Base-by-base conservation (phyloP, 2,329 filamentous ascomycete genomes). In the Gremmenia infestans region DNA sequence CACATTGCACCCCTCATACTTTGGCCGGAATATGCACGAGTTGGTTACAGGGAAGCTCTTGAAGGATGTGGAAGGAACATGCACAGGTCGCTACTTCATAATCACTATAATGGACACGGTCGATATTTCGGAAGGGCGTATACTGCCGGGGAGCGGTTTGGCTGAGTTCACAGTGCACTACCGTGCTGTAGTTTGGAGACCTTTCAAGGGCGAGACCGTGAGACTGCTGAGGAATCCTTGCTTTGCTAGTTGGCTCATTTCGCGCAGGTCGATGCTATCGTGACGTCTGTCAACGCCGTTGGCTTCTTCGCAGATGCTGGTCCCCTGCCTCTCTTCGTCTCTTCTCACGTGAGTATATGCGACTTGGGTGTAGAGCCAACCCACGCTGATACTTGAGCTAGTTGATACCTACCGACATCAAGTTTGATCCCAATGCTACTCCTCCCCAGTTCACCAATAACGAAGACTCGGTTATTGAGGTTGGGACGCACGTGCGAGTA, bases 141-240 rank as follows among this genome's bases (percentile, higher is more conserved):
- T 99, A 60, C 82, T 97, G 55, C 93, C 94, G 3, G 90, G 93
- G 8, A 96, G 88, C 60, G 94, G 92, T 9, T 81, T 95, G 64
- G 93, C 94, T 19, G 91, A 97, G 73, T 99, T 97, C 71, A 96
- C 89, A 0, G 91, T 99, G 48, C 86, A 89, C 67, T 99, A 97
- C 72, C 89, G 92, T 59, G 94, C 94, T 52, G 93, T 99, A 58
- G 91, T 99, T 56, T 99, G 93, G 93, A 85, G 93, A 68, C 94
- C 94, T 11, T 99, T 97, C 79, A 93, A 94, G 74, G 93, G 94
- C 69, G 94, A 99, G 80, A 96, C 94, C 72, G 94, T 96, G 84
- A 74, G 87, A 52, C 45, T 40, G 39, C 39, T 4, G 40, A 25
- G 45, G 35, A 22, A 8, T 52, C 46, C 22, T 48, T 8, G 22